A percentile compares a stretch with the other conserved stretches of the same genome.
phyloP scores from a whole-genome alignment of 1,139 yeast species.

The Yamadazyma siamensis region DNA sequence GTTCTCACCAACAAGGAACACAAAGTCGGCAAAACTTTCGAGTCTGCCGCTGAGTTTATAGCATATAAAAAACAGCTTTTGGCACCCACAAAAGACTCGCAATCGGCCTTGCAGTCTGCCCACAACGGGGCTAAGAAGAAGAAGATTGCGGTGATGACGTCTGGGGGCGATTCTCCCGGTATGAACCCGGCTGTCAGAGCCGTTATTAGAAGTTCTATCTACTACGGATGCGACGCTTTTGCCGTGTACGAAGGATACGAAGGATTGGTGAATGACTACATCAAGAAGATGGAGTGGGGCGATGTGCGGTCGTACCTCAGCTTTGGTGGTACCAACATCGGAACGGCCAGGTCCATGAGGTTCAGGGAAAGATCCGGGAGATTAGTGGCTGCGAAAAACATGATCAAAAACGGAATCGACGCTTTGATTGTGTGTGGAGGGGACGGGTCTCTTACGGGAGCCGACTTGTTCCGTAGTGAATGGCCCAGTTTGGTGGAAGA shows the following conservation, averaged over 20 bases:
- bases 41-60: constrained; percentile 9
- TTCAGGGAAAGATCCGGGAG: constrained; percentile 70
- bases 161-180: constrained; percentile 88
- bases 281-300: constrained; percentile 69
- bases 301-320: constrained; percentile 75
- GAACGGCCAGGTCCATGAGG: constrained; percentile 73
- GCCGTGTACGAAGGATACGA: constrained; percentile 78
- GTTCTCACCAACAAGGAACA: constrained; percentile 7
- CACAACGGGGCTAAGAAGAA: constrained; percentile 15
- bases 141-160: constrained; percentile 81
- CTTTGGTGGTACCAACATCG: constrained; percentile 78
- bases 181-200: constrained; percentile 84
- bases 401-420: constrained; percentile 71
- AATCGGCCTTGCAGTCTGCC: background rate
- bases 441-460: constrained; percentile 83
- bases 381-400: constrained; percentile 60
- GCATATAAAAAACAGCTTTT: constrained; percentile 7
- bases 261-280: constrained; percentile 60
- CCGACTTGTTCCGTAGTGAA: constrained; percentile 72
- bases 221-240: constrained; percentile 66
- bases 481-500: constrained; percentile 75
- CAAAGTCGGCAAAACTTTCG: constrained; percentile 5
- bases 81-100: background rate
- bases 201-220: constrained; percentile 71
- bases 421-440: constrained; percentile 84